Base-by-base conservation (phyloP, 1,284 basidiomycete species). In the Blastosporella zonata region DNA sequence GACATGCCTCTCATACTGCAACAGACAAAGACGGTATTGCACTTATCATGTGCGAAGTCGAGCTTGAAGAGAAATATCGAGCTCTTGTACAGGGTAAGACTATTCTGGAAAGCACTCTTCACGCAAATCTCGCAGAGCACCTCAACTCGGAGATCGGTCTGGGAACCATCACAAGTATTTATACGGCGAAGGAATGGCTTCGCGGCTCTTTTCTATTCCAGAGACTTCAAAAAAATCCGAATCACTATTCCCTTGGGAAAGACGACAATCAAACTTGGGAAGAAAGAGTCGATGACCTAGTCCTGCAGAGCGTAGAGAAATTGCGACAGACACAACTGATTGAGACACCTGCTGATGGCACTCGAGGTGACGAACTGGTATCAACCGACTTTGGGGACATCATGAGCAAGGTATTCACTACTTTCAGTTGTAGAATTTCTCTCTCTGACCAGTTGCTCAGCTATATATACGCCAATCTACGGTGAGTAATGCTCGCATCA, bases 141-240 rank as follows among this genome's bases (percentile, higher is more conserved):
- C 70, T 97, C 59, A 97, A 97, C 62, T 93, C 92, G 2, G 95
- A 97, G 68, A 87, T 97, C 45, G 86, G 86, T 0, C 75, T 97
- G 6, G 80, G 83, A 2, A 94, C 91, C 0, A 93, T 96, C 58
- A 79, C 72, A 2, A 75, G 77, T 54, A 56, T 89, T 3, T 65
- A 73, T 2, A 79, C 78, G 3, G 93, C 91, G 1, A 87, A 82
- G 59, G 71, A 76, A 9, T 97, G 94, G 94, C 70, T 93, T 29
- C 79, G 77, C 42, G 78, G 74, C 50, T 89, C 93, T 0, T 96
- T 96, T 65, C 69, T 97, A 7, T 93, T 81, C 61, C 84, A 87
- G 43, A 79, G 94, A 9, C 83, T 97, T 46, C 80, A 83, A 58
- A 84, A 84, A 63, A 96, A 97, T 60, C 90, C 93, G 0, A 61